These are phyloP conservation scores for Rosa lucieae DNA, from an alignment of 306 rosid species.

Conservation along the genomic window DNA sequence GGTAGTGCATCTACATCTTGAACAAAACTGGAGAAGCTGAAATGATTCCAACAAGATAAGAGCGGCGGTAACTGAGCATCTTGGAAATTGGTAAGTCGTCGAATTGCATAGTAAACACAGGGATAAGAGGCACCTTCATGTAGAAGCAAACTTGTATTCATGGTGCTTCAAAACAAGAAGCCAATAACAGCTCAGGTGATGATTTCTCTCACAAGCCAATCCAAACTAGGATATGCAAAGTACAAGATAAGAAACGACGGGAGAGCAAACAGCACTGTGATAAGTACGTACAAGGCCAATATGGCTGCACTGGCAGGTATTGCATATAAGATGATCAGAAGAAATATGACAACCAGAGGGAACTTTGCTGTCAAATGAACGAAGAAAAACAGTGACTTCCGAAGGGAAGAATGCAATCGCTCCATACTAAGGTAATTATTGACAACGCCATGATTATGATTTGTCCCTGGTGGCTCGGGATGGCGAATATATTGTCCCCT, in stretches of 20 bases:
- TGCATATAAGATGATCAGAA: conserved; percentile 75
- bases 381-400: conserved; percentile 69
- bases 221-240: conserved; percentile 96
- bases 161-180: conserved; percentile 29
- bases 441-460: conserved; percentile 30
- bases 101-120: conserved; percentile 26
- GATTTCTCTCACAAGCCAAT: conserved; percentile 94
- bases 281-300: conserved; percentile 77
- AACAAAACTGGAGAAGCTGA: conserved; percentile 21
- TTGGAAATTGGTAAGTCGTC: conserved; percentile 29
- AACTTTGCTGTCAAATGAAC: conserved; percentile 90
- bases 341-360: conserved; percentile 83
- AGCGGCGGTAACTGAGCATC: conserved; percentile 16
- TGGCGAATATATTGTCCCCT: conserved; percentile 56
- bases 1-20: not conserved
- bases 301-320: conserved; percentile 94
- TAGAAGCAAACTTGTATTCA: conserved; percentile 38
- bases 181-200: conserved; percentile 45
- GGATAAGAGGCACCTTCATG: conserved; percentile 14
- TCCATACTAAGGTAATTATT: conserved; percentile 53
- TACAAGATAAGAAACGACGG: conserved; percentile 89
- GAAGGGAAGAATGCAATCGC: conserved; percentile 50
- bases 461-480: conserved; percentile 41
- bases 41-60: conserved; percentile 21
- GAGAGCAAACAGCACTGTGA: conserved; percentile 81